These are phyloP conservation scores for Rugonectria rugulosa DNA, from an alignment of 2,329 filamentous ascomycete species.

Conservation along the genomic window DNA sequence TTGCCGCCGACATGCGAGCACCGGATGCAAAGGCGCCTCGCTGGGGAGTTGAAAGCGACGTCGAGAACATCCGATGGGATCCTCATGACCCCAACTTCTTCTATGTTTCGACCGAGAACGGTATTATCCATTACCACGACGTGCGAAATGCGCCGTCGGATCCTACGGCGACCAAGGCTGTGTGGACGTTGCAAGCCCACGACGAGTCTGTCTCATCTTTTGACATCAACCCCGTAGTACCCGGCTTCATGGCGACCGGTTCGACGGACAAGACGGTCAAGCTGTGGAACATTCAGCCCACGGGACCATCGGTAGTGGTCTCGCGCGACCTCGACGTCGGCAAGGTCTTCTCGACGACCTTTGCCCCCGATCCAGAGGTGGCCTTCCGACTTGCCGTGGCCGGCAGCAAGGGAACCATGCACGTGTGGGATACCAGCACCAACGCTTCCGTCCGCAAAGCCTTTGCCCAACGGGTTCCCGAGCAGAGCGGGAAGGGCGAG, in stretches of 20 bases:
- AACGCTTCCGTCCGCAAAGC: slow-evolving; percentile 85
- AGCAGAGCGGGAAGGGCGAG: slow-evolving; percentile 67
- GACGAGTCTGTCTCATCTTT: slow-evolving; percentile 92
- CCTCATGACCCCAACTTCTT: slow-evolving; percentile 93
- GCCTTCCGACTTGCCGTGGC: slow-evolving; percentile 92
- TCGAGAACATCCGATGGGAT: slow-evolving; percentile 93
- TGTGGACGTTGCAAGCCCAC: slow-evolving; percentile 96
- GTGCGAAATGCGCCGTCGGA: slow-evolving; percentile 76
- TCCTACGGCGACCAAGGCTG: slow-evolving; percentile 78
- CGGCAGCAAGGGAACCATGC: slow-evolving; percentile 90
- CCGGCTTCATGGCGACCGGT: slow-evolving; percentile 91
- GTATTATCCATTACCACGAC: slow-evolving; percentile 92
- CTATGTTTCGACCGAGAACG: slow-evolving; percentile 92
- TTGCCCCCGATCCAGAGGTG: slow-evolving; percentile 89
- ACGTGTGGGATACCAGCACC: slow-evolving; percentile 96
- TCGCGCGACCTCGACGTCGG: slow-evolving; percentile 92
- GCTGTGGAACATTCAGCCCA: slow-evolving; percentile 88
- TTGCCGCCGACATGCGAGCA: slow-evolving; percentile 95
- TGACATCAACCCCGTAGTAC: slow-evolving; percentile 88
- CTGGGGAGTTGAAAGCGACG: slow-evolving; percentile 95
- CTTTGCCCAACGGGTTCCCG: slow-evolving; percentile 73
- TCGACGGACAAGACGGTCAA: slow-evolving; percentile 96
- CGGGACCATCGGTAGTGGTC: slow-evolving; percentile 88
- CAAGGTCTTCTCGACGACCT: slow-evolving; percentile 90
- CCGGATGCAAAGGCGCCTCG: slow-evolving; percentile 81